Conservation (phyloP, 2,329 filamentous ascomycete species). For the Fusarium transvaalense region DNA sequence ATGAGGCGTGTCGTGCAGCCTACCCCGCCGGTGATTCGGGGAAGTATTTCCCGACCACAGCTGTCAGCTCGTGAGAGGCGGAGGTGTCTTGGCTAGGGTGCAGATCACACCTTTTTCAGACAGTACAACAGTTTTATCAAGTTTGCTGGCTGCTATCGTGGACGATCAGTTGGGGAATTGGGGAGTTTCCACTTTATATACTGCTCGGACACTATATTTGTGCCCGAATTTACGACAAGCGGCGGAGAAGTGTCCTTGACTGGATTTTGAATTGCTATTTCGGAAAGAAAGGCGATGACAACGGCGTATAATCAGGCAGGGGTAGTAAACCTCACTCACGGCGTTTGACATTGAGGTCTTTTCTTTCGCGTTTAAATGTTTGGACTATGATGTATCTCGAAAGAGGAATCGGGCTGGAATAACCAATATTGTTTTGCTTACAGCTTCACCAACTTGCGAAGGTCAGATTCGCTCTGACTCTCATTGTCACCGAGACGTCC, state of each 20-base stretch:
- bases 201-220: conserved; percentile 2
- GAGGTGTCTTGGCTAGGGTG: conserved; percentile 23
- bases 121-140: conserved; percentile 17
- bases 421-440: background rate
- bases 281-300: background rate
- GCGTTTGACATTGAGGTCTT: background rate
- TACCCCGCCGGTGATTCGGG: conserved; percentile 33
- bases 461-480: conserved; percentile 46
- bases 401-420: background rate
- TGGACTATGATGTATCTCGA: background rate
- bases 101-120: conserved; percentile 23
- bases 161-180: background rate
- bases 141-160: conserved; percentile 8
- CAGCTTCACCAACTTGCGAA: conserved; percentile 36
- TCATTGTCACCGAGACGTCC: conserved; percentile 46
- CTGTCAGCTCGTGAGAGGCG: conserved; percentile 29
- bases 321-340: background rate
- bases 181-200: conserved; percentile 11
- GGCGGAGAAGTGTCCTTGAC: background rate
- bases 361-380: too few relatives aligned
- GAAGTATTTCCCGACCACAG: conserved; percentile 21
- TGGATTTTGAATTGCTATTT: accelerated
- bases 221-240: background rate
- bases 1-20: background rate
- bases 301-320: background rate